These are phyloP conservation scores for Silene coronaria DNA, from an alignment of 179 eudicot species.

Conservation along the genomic window DNA sequence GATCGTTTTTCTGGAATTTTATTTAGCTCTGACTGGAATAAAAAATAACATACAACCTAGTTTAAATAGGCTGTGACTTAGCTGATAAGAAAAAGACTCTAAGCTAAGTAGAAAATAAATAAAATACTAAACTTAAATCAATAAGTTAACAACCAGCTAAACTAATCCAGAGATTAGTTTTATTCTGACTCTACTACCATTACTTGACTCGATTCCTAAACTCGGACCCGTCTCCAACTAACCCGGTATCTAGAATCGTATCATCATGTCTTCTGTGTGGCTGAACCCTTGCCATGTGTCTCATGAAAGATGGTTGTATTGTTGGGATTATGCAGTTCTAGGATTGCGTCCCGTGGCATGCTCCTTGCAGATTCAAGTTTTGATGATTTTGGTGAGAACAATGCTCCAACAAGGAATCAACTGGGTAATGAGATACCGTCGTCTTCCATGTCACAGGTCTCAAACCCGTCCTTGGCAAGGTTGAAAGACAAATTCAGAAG, in stretches of 20 bases:
- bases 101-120: too few relatives aligned
- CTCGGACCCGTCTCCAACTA: too few relatives aligned
- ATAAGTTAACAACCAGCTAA: too few relatives aligned
- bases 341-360: slow-evolving; percentile 87
- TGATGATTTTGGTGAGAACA: slow-evolving; percentile 37
- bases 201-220: too few relatives aligned
- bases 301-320: background rate
- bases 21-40: too few relatives aligned
- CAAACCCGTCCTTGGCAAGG: slow-evolving; percentile 43
- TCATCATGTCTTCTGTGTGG: background rate
- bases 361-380: slow-evolving; percentile 53
- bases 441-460: slow-evolving; percentile 39
- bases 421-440: slow-evolving; percentile 32
- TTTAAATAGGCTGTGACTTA: too few relatives aligned
- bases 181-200: too few relatives aligned
- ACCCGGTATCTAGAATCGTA: too few relatives aligned
- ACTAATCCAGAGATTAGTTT: too few relatives aligned
- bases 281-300: slow-evolving; percentile 11
- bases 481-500: slow-evolving; percentile 48
- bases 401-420: slow-evolving; percentile 17
- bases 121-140: too few relatives aligned
- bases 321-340: slow-evolving; percentile 50
- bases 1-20: background rate
- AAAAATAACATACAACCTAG: too few relatives aligned
- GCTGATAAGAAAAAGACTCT: too few relatives aligned